Evolutionary conservation across 1,284 basidiomycete genomes (phyloP).

Genomic region (Sanghuangporus weigelae): DNA sequence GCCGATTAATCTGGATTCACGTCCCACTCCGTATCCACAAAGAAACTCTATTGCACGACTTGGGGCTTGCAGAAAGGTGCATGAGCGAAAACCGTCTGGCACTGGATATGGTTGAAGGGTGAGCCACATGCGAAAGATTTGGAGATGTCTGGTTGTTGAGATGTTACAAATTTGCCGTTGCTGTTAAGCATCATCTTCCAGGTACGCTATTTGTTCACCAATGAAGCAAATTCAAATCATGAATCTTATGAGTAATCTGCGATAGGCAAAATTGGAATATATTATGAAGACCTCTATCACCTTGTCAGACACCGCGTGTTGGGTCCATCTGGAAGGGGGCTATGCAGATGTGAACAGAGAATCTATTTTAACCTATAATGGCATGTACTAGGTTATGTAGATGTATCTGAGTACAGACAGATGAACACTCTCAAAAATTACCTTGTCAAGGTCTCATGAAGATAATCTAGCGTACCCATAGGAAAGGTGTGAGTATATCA

Average conservation of each 20-base stretch:
- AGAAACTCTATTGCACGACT: slow-evolving; percentile 10
- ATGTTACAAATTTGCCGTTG: slow-evolving; percentile 43
- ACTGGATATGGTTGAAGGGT: slow-evolving; percentile 55
- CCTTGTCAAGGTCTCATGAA: too few relatives aligned
- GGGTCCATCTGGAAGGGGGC: too few relatives aligned
- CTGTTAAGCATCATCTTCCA: slow-evolving; percentile 62
- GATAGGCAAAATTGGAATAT: slow-evolving; percentile 48
- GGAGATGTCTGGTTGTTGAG: background rate
- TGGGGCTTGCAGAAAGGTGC: slow-evolving; percentile 24
- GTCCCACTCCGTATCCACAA: slow-evolving; percentile 39
- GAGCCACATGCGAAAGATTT: slow-evolving; percentile 17
- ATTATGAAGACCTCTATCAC: slow-evolving; percentile 54
- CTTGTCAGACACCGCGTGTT: slow-evolving; percentile 41
- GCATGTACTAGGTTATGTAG: too few relatives aligned
- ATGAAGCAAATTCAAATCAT: background rate
- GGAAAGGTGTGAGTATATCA: too few relatives aligned
- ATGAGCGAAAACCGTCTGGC: slow-evolving; percentile 60
- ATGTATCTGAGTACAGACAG: too few relatives aligned
- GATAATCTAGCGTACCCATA: too few relatives aligned
- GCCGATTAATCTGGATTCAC: slow-evolving; percentile 61
- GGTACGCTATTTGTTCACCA: slow-evolving; percentile 27
- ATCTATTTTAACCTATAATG: too few relatives aligned
- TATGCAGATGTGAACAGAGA: too few relatives aligned
- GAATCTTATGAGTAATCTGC: background rate
- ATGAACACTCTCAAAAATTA: too few relatives aligned